These are phyloP conservation scores for Arthrobotrys sinensis DNA, from an alignment of 2,329 filamentous ascomycete species.

Conservation along the genomic window DNA sequence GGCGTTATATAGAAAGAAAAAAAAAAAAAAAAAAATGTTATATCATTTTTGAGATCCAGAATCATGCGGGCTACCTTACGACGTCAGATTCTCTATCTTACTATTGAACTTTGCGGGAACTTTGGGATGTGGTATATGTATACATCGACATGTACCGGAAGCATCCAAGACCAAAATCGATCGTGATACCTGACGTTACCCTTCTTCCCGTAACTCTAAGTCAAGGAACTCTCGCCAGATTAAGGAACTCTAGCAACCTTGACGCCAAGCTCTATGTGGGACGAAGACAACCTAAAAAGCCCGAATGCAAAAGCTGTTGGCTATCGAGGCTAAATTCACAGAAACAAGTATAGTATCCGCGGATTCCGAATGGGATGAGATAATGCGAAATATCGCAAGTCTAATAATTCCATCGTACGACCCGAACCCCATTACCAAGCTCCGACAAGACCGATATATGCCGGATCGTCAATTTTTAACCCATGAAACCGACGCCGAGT, in stretches of 20 bases:
- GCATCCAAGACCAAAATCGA: no score
- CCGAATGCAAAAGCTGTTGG: constrained; percentile 10
- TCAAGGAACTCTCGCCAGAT: constrained; percentile 21
- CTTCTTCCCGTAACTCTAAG: background rate
- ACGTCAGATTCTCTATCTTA: background rate
- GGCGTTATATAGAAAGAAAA: background rate
- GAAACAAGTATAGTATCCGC: constrained; percentile 28
- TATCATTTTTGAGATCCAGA: background rate
- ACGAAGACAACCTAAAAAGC: constrained; percentile 25
- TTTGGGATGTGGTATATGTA: background rate
- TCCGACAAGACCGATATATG: constrained; percentile 50
- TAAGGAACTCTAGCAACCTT: constrained; percentile 21
- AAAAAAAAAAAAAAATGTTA: background rate
- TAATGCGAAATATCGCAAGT: constrained; percentile 16
- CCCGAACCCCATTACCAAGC: constrained; percentile 30
- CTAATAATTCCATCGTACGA: constrained; percentile 45
- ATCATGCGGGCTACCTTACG: background rate
- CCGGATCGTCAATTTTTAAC: constrained; percentile 32
- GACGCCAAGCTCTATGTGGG: background rate
- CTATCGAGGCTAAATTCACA: constrained; percentile 10
- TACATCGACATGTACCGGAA: background rate
- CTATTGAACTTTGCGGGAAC: background rate
- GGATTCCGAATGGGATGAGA: constrained; percentile 20
- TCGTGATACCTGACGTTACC: constrained; percentile 11
- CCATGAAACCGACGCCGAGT: constrained; percentile 6